A percentile compares a stretch with the other conserved stretches of the same genome.
Conservation (phyloP, 2,329 filamentous ascomycete genomes). For the Hortaea sp. region DNA sequence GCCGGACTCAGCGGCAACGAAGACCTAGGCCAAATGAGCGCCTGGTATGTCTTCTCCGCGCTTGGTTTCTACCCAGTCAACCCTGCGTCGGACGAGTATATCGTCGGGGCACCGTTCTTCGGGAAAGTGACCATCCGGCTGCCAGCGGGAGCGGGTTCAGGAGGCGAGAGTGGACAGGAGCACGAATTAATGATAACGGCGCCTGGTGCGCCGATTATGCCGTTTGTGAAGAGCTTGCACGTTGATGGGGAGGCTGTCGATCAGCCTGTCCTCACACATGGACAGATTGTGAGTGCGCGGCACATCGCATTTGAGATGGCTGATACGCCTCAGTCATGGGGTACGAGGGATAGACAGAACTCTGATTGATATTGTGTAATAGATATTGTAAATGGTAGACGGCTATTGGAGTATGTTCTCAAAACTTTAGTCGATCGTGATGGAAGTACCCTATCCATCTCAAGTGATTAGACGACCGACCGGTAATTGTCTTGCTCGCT, state of each 20-base stretch:
- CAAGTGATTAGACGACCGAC: too few relatives aligned
- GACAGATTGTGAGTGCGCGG: conserved; percentile 30
- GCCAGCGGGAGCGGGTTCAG: conserved; percentile 24
- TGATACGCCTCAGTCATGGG: conserved; percentile 27
- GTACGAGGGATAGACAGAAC: conserved; percentile 1
- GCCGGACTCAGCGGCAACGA: conserved; percentile 39
- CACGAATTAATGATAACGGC: conserved; percentile 31
- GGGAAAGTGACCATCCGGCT: conserved; percentile 33
- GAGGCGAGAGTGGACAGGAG: conserved; percentile 17
- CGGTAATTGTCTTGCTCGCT: too few relatives aligned
- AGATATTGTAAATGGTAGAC: too few relatives aligned
- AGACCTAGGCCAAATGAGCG: conserved; percentile 42
- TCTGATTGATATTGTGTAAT: too few relatives aligned
- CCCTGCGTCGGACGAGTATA: conserved; percentile 36
- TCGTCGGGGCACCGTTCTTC: conserved; percentile 38
- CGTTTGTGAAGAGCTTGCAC: conserved; percentile 32
- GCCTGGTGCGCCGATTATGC: conserved; percentile 30
- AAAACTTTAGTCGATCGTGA: too few relatives aligned
- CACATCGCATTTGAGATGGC: conserved; percentile 39
- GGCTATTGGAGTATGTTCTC: too few relatives aligned
- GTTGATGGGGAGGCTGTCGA: conserved; percentile 30
- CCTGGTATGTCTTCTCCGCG: conserved; percentile 40
- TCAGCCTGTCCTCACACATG: conserved; percentile 30
- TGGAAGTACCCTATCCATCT: too few relatives aligned
- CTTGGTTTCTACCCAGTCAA: conserved; percentile 41